These are phyloP conservation scores for Populus hybrid DNA, from an alignment of 441 rosid species.

Conservation along the genomic window DNA sequence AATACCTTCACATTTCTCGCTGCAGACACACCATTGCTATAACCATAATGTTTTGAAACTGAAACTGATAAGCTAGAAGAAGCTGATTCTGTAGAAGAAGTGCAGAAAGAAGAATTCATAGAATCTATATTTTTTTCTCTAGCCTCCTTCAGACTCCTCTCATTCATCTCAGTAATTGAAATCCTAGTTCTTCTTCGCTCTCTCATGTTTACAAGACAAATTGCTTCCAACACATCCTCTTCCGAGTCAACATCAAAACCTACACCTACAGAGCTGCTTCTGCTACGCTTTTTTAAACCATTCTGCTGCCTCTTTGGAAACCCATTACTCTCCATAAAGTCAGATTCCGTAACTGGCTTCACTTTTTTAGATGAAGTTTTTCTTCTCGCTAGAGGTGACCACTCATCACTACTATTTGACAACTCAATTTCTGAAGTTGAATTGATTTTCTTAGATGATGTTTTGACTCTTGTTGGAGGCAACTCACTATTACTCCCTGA, in stretches of 20 bases:
- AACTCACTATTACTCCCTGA: not conserved
- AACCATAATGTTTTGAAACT: constrained; percentile 18
- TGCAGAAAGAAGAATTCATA: constrained; percentile 8
- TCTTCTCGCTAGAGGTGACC: not conserved
- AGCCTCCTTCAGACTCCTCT: constrained; percentile 11
- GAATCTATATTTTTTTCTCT: constrained; percentile 1
- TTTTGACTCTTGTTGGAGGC: not conserved
- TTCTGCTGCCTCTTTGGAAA: constrained; percentile 25
- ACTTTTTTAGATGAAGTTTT: constrained; percentile 20
- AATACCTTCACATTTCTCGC: constrained; percentile 36
- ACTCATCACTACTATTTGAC: not conserved
- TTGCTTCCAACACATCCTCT: constrained; percentile 18
- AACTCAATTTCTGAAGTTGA: not conserved
- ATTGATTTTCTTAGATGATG: not conserved
- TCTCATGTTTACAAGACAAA: constrained; percentile 22
- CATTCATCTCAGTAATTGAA: not conserved
- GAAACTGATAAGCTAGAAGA: constrained; percentile 18
- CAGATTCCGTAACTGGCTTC: constrained; percentile 13
- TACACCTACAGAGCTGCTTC: constrained; percentile 12
- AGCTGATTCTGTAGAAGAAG: constrained; percentile 3
- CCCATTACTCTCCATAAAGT: constrained; percentile 3
- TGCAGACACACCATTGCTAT: constrained; percentile 19
- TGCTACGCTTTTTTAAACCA: constrained; percentile 8
- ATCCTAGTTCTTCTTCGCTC: constrained; percentile 19
- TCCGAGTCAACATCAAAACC: constrained; percentile 22